These are phyloP conservation scores for Yamadazyma akitaensis DNA, from an alignment of 805 yeast genomes.

Conservation along the genomic window DNA sequence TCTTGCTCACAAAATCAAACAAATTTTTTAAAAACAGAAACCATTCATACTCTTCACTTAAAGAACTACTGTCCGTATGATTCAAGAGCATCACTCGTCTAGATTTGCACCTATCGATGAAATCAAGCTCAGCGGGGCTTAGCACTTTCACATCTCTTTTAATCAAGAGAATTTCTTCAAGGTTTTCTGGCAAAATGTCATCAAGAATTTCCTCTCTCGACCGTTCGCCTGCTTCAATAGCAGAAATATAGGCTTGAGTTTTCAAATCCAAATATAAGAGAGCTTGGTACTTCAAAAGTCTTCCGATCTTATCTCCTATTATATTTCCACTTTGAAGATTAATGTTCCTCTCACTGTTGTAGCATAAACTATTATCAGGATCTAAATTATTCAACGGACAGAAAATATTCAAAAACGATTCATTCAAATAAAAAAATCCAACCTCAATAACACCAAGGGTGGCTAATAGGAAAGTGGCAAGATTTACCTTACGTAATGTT, in stretches of 20 bases:
- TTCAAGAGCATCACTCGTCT: conserved; percentile 61
- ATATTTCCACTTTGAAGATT: conserved; percentile 29
- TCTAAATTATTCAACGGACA: conserved; percentile 68
- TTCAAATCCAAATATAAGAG: conserved; percentile 79
- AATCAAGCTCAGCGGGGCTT: conserved; percentile 78
- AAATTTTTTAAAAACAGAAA: conserved; percentile 74
- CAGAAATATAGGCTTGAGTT: conserved; percentile 93
- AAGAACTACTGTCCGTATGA: conserved; percentile 44
- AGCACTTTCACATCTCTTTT: conserved; percentile 39
- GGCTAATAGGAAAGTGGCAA: conserved; percentile 86
- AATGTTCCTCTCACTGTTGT: conserved; percentile 29
- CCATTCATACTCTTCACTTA: conserved; percentile 82
- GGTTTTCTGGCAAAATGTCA: conserved; percentile 67
- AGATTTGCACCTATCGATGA: conserved; percentile 66
- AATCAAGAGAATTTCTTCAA: conserved; percentile 45
- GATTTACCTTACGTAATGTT: conserved; percentile 76
- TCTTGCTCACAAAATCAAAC: conserved; percentile 72
- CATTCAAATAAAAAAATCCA: conserved; percentile 84
- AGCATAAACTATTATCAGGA: conserved; percentile 42
- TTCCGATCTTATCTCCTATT: conserved; percentile 46
- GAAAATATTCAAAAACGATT: conserved; percentile 79
- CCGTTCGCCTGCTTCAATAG: conserved; percentile 63
- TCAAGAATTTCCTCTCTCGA: conserved; percentile 65
- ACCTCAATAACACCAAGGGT: conserved; percentile 79
- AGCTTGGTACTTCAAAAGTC: conserved; percentile 77